Evolutionary conservation across 495 filamentous ascomycete species (phyloP).

Genomic region (Penicillium cosmopolitanum): DNA sequence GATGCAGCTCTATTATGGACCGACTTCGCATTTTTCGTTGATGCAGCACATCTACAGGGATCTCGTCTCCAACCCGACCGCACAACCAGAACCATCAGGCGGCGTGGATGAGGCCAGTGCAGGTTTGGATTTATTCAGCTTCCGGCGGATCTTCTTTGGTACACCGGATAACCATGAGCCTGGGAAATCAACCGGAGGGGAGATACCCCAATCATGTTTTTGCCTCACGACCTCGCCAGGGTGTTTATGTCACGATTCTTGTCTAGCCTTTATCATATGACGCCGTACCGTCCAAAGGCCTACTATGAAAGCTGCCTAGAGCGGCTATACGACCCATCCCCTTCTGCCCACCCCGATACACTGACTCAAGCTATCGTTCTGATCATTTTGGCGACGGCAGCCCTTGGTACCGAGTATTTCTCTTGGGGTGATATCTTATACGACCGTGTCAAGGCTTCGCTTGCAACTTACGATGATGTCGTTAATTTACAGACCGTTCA

Average conservation of each 20-base stretch:
- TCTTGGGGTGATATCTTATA: slow-evolving; percentile 46
- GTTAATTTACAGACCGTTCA: slow-evolving; percentile 50
- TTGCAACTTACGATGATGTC: slow-evolving; percentile 39
- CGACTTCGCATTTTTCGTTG: slow-evolving; percentile 49
- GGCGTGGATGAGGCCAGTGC: slow-evolving; percentile 49
- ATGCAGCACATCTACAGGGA: slow-evolving; percentile 50
- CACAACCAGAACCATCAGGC: slow-evolving; percentile 29
- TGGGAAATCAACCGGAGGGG: slow-evolving; percentile 12
- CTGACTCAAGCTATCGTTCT: slow-evolving; percentile 35
- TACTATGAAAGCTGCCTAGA: slow-evolving; percentile 36
- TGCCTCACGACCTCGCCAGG: slow-evolving; percentile 42
- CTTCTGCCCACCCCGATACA: slow-evolving; percentile 27
- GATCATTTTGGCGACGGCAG: slow-evolving; percentile 36
- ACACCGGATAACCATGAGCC: slow-evolving; percentile 40
- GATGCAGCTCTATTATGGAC: slow-evolving; percentile 52
- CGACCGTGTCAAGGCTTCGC: slow-evolving; percentile 44
- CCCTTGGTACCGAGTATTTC: slow-evolving; percentile 39
- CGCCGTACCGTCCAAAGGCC: slow-evolving; percentile 35
- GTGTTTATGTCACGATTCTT: slow-evolving; percentile 39
- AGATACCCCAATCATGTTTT: slow-evolving; percentile 38
- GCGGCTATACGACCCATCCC: slow-evolving; percentile 33
- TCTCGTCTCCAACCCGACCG: slow-evolving; percentile 34
- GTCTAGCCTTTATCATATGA: slow-evolving; percentile 37
- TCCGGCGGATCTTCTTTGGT: slow-evolving; percentile 51
- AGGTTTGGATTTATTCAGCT: slow-evolving; percentile 49